Percentiles rank a stretch among this genome's conserved stretches.
phyloP scores from a whole-genome alignment of 768 basidiomycete genomes.

The Clathrus columnatus region DNA sequence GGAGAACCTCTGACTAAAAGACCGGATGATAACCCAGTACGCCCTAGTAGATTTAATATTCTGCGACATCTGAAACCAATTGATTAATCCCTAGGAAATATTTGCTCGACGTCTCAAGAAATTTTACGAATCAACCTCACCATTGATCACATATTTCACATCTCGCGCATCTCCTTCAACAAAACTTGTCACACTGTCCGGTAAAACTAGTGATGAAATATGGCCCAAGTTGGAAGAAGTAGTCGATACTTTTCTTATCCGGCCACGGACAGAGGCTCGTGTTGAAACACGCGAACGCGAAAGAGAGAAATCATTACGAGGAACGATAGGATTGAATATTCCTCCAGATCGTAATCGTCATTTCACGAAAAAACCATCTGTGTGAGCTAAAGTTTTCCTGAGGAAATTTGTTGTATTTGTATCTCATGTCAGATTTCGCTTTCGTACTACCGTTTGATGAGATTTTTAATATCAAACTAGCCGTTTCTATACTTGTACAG shows the following conservation, averaged over 20 bases:
- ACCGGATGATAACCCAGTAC: conserved; percentile 82
- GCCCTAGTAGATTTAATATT: conserved; percentile 21
- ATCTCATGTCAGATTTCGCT: background rate
- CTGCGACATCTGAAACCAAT: too few relatives aligned
- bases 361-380: background rate
- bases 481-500: background rate
- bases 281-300: conserved; percentile 4
- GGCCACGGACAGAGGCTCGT: conserved; percentile 1
- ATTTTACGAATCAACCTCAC: conserved; percentile 75
- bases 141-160: conserved; percentile 67
- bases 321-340: background rate
- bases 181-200: conserved; percentile 51
- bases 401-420: background rate
- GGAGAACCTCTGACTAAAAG: conserved; percentile 83
- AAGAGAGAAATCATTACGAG: conserved; percentile 2
- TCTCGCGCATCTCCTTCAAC: conserved; percentile 28
- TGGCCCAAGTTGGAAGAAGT: conserved; percentile 74
- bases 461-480: conserved; percentile 10
- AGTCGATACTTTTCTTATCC: conserved; percentile 47
- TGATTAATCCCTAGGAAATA: conserved; percentile 50
- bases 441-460: background rate
- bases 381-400: background rate
- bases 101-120: conserved; percentile 67
- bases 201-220: conserved; percentile 79
- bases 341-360: background rate